These are phyloP conservation scores for Boletus huronensis DNA, from an alignment of 768 basidiomycete genomes.

Conservation along the genomic window DNA sequence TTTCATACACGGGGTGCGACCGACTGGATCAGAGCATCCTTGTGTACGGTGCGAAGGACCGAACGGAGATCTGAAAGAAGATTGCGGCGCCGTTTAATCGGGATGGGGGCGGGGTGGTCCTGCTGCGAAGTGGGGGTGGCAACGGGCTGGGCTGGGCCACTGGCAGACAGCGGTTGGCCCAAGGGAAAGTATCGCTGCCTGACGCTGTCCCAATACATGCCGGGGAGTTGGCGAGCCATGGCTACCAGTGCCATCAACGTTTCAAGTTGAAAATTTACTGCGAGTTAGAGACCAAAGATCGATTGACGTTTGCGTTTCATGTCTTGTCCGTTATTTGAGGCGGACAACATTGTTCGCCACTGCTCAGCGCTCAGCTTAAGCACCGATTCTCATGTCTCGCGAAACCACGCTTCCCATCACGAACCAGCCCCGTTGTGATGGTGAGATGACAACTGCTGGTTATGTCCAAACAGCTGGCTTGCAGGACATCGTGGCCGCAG, in stretches of 20 bases:
- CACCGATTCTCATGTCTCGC: neutral
- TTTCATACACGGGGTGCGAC: neutral
- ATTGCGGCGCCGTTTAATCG: neutral
- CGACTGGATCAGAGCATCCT: conserved; percentile 28
- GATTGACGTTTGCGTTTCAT: neutral
- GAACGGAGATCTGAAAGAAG: conserved; percentile 15
- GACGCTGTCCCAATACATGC: conserved; percentile 52
- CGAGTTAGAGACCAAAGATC: neutral
- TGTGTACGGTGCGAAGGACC: conserved; percentile 13
- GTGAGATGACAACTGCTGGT: no score
- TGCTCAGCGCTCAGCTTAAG: neutral
- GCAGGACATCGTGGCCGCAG: neutral
- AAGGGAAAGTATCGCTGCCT: conserved; percentile 57
- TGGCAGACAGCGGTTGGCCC: neutral
- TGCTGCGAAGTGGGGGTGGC: neutral
- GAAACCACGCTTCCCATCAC: neutral
- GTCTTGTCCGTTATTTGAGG: neutral
- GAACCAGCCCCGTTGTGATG: neutral
- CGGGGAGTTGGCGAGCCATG: conserved; percentile 53
- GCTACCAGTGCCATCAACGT: neutral
- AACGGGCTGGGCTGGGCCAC: neutral
- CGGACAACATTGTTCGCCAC: neutral
- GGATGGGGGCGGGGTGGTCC: neutral
- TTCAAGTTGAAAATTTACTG: neutral
- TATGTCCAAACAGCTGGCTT: neutral